Base-by-base conservation (phyloP, 441 rosid genomes). In the Dalechampia spathulata region DNA sequence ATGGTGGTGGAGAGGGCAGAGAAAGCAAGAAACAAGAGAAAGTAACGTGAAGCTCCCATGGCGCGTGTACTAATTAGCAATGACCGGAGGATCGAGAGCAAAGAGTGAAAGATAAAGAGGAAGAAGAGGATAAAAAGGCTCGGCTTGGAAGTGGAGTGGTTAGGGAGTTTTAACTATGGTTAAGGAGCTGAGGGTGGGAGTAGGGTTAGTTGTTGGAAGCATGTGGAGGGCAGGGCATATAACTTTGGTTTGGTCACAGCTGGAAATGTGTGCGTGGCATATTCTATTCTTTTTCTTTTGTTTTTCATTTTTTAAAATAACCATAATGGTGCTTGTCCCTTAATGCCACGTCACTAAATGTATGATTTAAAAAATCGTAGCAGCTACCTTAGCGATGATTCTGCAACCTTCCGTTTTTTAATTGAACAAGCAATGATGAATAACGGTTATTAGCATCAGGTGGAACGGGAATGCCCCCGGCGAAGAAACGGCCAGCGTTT, bases 21-120 rank as follows among this genome's bases (percentile, higher is more conserved):
- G 60, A 85, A 39, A 19, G 71, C 3, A 26, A 80, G 14, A 56
- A 67, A 45, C 51, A 72, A 40, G 26, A 45, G 28, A 27, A 65
- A 32, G 51, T 27, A 44, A 13, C 0, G 38, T 1, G 27, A 34
- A 10, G 43, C 23, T 9, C 15, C 50, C 64, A 60, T 60, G 44
- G 58, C 28, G 20, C 16, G n/a, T 13, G 1, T n/a, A 2, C 1
- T 12, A 11, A 10, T 5, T 1, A n/a, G n/a, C n/a, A n/a, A n/a
- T 10, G 27, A 14, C 1, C 12, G 7, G 2, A 7, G 7, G 41
- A 21, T n/a, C 26, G 1, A 7, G 28, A 42, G 37, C 11, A 10
- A 41, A 21, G 62, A 4, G n/a, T 2, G 22, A 15, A 11, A 7
- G 55, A 39, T 4, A 20, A 26, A 2, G 56, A 39, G 42, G 4